Conservation (phyloP, 768 basidiomycete species). For the Coprinopsis strossmayeri region DNA sequence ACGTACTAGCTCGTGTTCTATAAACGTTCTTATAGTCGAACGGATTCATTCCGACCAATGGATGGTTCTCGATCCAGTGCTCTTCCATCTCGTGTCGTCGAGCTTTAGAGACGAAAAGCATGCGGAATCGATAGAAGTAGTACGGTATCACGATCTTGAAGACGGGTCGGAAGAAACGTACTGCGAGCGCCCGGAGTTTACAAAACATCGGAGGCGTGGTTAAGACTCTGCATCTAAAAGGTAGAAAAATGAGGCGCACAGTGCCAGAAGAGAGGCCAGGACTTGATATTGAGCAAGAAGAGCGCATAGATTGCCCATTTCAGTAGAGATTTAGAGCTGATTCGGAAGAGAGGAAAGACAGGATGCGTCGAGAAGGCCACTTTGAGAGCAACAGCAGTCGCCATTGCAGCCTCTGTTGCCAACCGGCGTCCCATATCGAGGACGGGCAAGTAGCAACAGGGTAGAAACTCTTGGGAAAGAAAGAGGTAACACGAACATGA, state of each 20-base stretch:
- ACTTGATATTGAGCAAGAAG: conserved; percentile 54
- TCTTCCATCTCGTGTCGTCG: conserved; percentile 25
- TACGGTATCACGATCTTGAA: conserved; percentile 26
- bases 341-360: no score
- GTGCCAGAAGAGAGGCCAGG: conserved; percentile 65
- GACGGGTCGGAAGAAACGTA: conserved; percentile 49
- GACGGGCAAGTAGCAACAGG: no score
- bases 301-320: conserved; percentile 42
- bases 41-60: conserved; percentile 53
- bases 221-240: no score
- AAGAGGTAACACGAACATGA: no score
- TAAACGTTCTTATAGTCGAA: conserved; percentile 37
- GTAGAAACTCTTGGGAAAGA: no score
- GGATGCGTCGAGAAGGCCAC: no score
- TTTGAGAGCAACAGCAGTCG: no score
- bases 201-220: neutral
- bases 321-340: no score
- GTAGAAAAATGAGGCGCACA: conserved; percentile 24
- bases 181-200: conserved; percentile 15
- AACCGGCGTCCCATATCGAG: no score
- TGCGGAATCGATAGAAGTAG: conserved; percentile 22
- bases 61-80: conserved; percentile 38
- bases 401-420: no score
- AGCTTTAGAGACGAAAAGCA: conserved; percentile 22
- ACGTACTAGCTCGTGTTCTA: conserved; percentile 53